A percentile compares a stretch with the other conserved stretches of the same genome.
phyloP scores from a whole-genome alignment of 805 yeast species.

The Candida jianshihensis region DNA sequence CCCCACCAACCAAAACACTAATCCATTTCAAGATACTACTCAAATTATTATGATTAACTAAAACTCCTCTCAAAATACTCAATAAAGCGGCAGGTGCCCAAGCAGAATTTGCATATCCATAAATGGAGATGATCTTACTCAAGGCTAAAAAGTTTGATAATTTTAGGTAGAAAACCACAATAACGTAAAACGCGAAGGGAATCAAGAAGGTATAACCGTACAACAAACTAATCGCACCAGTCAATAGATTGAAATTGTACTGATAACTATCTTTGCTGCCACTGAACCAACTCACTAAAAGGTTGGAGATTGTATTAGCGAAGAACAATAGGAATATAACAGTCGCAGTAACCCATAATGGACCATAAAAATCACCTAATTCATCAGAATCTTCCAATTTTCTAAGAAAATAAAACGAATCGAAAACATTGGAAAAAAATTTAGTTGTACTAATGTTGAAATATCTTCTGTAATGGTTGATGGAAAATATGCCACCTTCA shows the following conservation, averaged over 20 bases:
- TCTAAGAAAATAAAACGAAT: constrained; percentile 51
- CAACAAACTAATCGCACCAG: constrained; percentile 62
- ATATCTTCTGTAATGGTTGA: constrained; percentile 54
- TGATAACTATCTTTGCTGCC: constrained; percentile 41
- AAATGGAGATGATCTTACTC: constrained; percentile 60
- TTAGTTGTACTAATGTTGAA: constrained; percentile 65
- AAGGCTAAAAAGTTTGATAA: constrained; percentile 42
- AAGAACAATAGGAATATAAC: constrained; percentile 69
- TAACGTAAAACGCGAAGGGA: constrained; percentile 50
- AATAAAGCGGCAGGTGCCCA: constrained; percentile 82
- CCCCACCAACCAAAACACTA: constrained; percentile 52
- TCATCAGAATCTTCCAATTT: constrained; percentile 34
- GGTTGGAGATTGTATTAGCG: constrained; percentile 60
- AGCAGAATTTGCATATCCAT: constrained; percentile 75
- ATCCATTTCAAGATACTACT: constrained; percentile 54
- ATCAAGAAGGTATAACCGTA: constrained; percentile 69
- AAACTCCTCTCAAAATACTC: constrained; percentile 49
- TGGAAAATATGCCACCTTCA: constrained; percentile 44
- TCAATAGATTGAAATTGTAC: constrained; percentile 53
- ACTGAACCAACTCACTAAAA: constrained; percentile 45
- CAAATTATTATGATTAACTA: constrained; percentile 37
- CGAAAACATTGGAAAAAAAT: constrained; percentile 45
- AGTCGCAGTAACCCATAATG: constrained; percentile 86
- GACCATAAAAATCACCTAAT: constrained; percentile 73
- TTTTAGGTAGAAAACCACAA: constrained; percentile 47